These are phyloP conservation scores for Trichosporon coremiiforme DNA, from an alignment of 1,284 basidiomycete genomes.

Conservation along the genomic window DNA sequence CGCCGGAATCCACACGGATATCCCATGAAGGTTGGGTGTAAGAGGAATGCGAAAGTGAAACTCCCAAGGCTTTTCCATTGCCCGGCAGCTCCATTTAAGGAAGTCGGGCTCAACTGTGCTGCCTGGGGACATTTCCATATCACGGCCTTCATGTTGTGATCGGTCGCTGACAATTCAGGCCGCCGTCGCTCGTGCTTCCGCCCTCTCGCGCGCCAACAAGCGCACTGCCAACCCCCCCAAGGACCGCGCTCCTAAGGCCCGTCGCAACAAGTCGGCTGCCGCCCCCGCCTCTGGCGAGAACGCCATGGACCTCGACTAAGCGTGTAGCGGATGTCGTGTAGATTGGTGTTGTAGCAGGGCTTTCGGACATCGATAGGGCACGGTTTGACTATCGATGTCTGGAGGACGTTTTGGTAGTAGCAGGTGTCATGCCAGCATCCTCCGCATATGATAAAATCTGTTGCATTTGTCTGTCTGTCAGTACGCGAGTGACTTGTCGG, in stretches of 20 bases:
- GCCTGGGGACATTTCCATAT: constrained; percentile 21
- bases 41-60: constrained; percentile 44
- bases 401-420: constrained; percentile 30
- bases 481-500: background rate
- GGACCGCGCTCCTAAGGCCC: constrained; percentile 65
- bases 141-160: background rate
- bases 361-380: constrained; percentile 6
- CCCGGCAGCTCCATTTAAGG: constrained; percentile 29
- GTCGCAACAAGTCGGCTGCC: constrained; percentile 80
- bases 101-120: constrained; percentile 29
- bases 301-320: constrained; percentile 55
- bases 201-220: constrained; percentile 69
- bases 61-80: constrained; percentile 28
- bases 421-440: constrained; percentile 27
- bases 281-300: constrained; percentile 61
- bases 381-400: constrained; percentile 21
- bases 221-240: constrained; percentile 69
- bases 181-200: constrained; percentile 76
- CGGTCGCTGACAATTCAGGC: constrained; percentile 61
- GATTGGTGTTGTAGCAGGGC: constrained; percentile 18
- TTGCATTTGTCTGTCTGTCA: background rate
- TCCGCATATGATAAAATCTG: constrained; percentile 20
- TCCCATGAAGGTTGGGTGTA: constrained; percentile 52
- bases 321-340: constrained; percentile 18
- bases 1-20: constrained; percentile 37